These are phyloP conservation scores for Jatropha multifida DNA, from an alignment of 441 rosid species.

Conservation along the genomic window DNA sequence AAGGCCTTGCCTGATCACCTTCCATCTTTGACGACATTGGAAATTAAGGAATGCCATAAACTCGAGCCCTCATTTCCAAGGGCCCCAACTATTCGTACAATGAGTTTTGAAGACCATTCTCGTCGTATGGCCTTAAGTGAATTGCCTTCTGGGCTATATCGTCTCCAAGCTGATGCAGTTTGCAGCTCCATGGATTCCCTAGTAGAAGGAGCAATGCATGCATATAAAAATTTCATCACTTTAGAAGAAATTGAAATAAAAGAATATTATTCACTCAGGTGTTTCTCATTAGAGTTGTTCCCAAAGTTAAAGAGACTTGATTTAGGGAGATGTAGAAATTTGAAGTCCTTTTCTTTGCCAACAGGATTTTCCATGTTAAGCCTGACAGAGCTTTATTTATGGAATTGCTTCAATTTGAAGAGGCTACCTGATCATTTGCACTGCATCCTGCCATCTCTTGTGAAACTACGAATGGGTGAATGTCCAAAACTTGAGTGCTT, in stretches of 20 bases:
- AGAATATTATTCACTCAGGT: background rate
- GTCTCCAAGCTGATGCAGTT: conserved; percentile 20
- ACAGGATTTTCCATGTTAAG: background rate
- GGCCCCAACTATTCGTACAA: background rate
- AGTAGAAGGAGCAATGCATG: background rate
- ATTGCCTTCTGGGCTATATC: conserved; percentile 29
- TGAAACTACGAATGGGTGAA: background rate
- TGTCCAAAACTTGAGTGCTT: conserved; percentile 16
- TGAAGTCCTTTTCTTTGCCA: conserved; percentile 13
- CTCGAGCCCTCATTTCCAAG: conserved; percentile 21
- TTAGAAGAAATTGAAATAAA: conserved; percentile 8
- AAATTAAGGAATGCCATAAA: conserved; percentile 7
- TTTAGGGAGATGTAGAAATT: conserved; percentile 16
- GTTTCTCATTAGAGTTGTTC: conserved; percentile 14
- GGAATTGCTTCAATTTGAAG: conserved; percentile 21
- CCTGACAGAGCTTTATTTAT: conserved; percentile 14
- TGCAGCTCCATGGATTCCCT: background rate
- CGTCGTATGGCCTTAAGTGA: conserved; percentile 20
- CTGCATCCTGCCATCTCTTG: conserved; percentile 3
- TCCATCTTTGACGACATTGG: conserved; percentile 25
- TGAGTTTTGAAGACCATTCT: background rate
- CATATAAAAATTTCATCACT: background rate
- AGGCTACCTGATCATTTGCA: conserved; percentile 16
- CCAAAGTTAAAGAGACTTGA: conserved; percentile 10
- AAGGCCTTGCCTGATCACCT: conserved; percentile 16